phyloP scores from a whole-genome alignment of 2,329 filamentous ascomycete species.

The Didymella arachidicola region DNA sequence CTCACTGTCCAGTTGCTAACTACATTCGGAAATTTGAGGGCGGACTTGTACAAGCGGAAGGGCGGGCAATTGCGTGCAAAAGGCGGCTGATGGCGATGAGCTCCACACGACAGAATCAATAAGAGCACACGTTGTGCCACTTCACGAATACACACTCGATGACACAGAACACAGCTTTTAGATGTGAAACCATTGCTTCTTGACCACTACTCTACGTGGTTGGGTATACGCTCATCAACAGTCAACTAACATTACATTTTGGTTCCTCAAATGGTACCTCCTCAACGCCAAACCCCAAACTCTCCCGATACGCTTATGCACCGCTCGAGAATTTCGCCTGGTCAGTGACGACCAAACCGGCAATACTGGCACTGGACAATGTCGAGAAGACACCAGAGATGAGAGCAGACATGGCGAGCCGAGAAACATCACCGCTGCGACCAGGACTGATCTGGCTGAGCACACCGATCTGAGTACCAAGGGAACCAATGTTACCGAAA shows the following conservation, averaged over 20 bases:
- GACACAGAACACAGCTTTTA: neutral
- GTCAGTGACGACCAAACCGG: conserved; percentile 64
- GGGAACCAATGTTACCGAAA: conserved; percentile 80
- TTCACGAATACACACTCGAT: neutral
- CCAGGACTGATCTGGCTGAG: conserved; percentile 80
- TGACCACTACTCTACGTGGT: conserved; percentile 14
- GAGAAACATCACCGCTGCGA: conserved; percentile 76
- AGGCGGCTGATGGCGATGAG: conserved; percentile 17
- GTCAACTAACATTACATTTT: conserved; percentile 24
- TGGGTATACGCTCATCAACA: conserved; percentile 23
- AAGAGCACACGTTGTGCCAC: conserved; percentile 14
- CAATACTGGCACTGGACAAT: conserved; percentile 71
- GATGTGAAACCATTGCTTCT: conserved; percentile 15
- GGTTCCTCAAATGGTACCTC: conserved; percentile 3
- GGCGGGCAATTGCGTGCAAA: conserved; percentile 21
- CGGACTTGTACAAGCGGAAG: conserved; percentile 10
- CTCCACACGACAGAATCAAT: conserved; percentile 14
- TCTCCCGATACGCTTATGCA: conserved; percentile 17
- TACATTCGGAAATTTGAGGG: conserved; percentile 16
- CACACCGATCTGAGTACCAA: conserved; percentile 90
- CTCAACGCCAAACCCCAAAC: conserved; percentile 9
- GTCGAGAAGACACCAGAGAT: conserved; percentile 81
- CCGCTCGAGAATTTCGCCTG: conserved; percentile 39
- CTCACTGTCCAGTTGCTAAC: conserved; percentile 11
- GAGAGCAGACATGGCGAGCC: conserved; percentile 78